Evolutionary conservation across 768 basidiomycete genomes (phyloP).

Genomic region (Nidularia pulvinata): DNA sequence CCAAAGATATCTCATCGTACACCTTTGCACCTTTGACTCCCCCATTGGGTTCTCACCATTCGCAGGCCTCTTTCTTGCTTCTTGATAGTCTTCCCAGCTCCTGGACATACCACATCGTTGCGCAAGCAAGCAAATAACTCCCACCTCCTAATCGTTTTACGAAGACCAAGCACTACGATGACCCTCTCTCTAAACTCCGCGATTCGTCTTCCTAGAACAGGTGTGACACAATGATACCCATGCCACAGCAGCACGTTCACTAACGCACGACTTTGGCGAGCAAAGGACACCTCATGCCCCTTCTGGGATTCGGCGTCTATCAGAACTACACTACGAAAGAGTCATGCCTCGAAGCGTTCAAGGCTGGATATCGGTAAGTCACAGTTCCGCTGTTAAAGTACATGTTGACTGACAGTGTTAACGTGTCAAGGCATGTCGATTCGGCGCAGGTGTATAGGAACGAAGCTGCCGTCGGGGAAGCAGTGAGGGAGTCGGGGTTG

Average conservation of each 20-base stretch:
- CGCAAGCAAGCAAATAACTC: neutral
- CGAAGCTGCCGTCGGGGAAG: slow-evolving; percentile 49
- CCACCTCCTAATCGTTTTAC: neutral
- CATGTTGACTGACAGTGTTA: neutral
- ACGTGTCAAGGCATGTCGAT: slow-evolving; percentile 49
- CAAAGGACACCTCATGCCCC: slow-evolving; percentile 47
- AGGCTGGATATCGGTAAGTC: slow-evolving; percentile 53
- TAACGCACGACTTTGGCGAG: neutral
- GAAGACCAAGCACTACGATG: neutral
- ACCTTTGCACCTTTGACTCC: too few relatives aligned
- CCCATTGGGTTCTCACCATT: too few relatives aligned
- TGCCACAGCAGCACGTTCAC: neutral
- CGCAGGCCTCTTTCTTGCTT: too few relatives aligned
- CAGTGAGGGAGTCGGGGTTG: slow-evolving; percentile 46
- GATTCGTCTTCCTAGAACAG: slow-evolving; percentile 15
- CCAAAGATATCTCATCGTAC: too few relatives aligned
- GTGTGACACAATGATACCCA: slow-evolving; percentile 5
- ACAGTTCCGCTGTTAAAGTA: neutral
- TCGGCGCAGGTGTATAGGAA: slow-evolving; percentile 58
- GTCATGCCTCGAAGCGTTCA: slow-evolving; percentile 55
- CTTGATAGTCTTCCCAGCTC: neutral
- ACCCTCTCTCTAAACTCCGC: slow-evolving; percentile 14
- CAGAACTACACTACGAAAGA: slow-evolving; percentile 47
- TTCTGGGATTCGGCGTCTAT: slow-evolving; percentile 64
- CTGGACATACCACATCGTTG: neutral